Base-by-base conservation (phyloP, 768 basidiomycete species). In the Boletus tomentosulus region DNA sequence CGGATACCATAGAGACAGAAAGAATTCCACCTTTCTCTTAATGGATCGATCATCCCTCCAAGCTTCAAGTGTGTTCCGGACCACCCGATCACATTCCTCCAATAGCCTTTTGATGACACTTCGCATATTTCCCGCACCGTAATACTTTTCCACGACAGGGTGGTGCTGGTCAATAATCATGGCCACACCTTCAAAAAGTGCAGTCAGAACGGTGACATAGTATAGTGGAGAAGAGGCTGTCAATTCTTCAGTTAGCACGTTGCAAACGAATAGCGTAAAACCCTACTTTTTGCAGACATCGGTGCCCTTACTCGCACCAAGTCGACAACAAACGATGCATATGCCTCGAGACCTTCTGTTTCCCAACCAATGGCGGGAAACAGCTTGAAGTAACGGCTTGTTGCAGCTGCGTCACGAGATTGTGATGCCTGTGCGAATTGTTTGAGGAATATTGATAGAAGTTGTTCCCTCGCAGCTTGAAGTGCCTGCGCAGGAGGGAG, bases 161-260 rank as follows among this genome's bases (percentile, higher is more conserved):
- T 97, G 96, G 66, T 99, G 97, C 64, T 99, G 97, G 62, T 96
- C 93, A 22, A 99, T 86, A 58, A 99, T 93, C 76, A 92, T 83
- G 0, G 95, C 97, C 48, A 99, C 87, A 52, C 87, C 89, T 72
- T 99, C 97, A 60, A 98, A 94, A 1, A 99, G 79, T 6, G 91
- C 86, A 2, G 96, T 98, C 51, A 99, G 73, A 11, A 86, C 81
- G 3, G 92, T 86, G 58, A 97, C 84, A 66, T 92, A 98, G 72
- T 97, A 96, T 27, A 93, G 71, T 0, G 96, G 88, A 0, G 94
- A 96, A 9, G 93, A 93, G 1, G 90, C 96, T 97, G 67, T 41
- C 24, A 10, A 31, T 28, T 34, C 13, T 16, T 22, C 27, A 9
- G 30, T n/a, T 39, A 67, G 56, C 30, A 53, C 42, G 33, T 25